Evolutionary conservation across 768 basidiomycete species (phyloP).

Genomic region (Xanthoconium purpureum): DNA sequence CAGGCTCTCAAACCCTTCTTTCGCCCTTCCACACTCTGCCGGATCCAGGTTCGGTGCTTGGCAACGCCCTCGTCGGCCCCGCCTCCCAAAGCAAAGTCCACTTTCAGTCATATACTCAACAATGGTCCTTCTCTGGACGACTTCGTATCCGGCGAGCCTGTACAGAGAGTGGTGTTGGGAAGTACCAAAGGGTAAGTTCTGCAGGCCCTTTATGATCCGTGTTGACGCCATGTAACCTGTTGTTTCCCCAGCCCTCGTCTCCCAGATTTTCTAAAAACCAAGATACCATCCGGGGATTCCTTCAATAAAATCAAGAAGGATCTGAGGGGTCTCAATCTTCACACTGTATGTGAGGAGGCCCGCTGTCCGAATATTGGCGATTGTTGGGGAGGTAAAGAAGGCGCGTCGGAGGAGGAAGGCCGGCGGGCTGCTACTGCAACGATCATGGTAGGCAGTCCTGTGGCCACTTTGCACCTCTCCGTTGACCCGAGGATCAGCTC

Average conservation of each 20-base stretch:
- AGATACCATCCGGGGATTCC: slow-evolving; percentile 84
- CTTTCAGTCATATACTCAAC: slow-evolving; percentile 52
- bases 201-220: slow-evolving; percentile 4
- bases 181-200: slow-evolving; percentile 59
- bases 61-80: slow-evolving; percentile 42
- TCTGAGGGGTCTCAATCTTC: slow-evolving; percentile 82
- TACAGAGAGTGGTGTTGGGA: slow-evolving; percentile 65
- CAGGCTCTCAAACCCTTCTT: slow-evolving; percentile 10
- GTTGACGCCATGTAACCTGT: background rate
- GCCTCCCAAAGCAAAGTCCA: slow-evolving; percentile 33
- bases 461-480: background rate
- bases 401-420: slow-evolving; percentile 62
- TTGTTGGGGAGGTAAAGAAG: slow-evolving; percentile 91
- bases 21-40: slow-evolving; percentile 6
- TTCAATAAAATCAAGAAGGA: slow-evolving; percentile 95
- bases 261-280: slow-evolving; percentile 85
- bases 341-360: slow-evolving; percentile 98
- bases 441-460: slow-evolving; percentile 73
- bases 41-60: slow-evolving; percentile 37
- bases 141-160: slow-evolving; percentile 62
- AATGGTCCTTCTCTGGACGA: slow-evolving; percentile 77
- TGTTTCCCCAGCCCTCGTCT: slow-evolving; percentile 64
- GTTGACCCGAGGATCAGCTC: slow-evolving; percentile 48
- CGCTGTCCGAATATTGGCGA: slow-evolving; percentile 99
- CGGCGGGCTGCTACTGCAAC: slow-evolving; percentile 91